Percentiles rank a stretch among this genome's conserved stretches.
phyloP scores from a whole-genome alignment of 2,329 filamentous ascomycete genomes.

The Verticillium isaacii region DNA sequence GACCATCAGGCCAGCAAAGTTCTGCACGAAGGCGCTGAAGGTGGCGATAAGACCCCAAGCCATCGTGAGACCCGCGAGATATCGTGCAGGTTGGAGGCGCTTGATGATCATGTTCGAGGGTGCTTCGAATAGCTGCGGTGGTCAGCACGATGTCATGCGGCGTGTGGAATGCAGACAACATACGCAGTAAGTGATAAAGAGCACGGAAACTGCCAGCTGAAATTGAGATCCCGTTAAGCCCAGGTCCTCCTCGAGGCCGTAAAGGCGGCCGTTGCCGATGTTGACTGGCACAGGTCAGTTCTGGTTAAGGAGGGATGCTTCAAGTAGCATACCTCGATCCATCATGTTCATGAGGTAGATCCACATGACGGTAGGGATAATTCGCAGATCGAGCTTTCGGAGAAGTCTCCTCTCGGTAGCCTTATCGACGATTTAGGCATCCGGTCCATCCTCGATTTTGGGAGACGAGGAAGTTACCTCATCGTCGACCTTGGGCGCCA shows the following conservation, averaged over 20 bases:
- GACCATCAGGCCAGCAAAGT: slow-evolving; percentile 48
- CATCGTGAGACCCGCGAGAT: slow-evolving; percentile 22
- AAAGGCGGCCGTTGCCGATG: slow-evolving; percentile 45
- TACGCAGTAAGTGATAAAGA: slow-evolving; percentile 36
- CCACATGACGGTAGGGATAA: slow-evolving; percentile 25
- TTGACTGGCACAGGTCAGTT: slow-evolving; percentile 29
- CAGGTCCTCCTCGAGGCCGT: slow-evolving; percentile 55
- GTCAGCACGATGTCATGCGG: neutral
- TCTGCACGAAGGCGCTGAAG: slow-evolving; percentile 52
- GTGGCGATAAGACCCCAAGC: slow-evolving; percentile 51
- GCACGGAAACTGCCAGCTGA: slow-evolving; percentile 45
- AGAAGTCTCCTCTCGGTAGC: slow-evolving; percentile 4
- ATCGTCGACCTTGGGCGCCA: too few species aligned
- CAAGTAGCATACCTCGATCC: slow-evolving; percentile 21
- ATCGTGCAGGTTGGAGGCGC: slow-evolving; percentile 36
- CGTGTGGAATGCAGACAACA: slow-evolving; percentile 5
- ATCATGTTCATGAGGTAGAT: slow-evolving; percentile 30
- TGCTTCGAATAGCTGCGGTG: slow-evolving; percentile 27
- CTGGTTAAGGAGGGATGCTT: neutral
- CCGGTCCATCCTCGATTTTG: slow-evolving; percentile 3
- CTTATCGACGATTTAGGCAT: slow-evolving; percentile 2
- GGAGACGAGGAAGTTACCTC: slow-evolving; percentile 5
- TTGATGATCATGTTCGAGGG: slow-evolving; percentile 35
- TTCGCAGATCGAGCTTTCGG: slow-evolving; percentile 24
- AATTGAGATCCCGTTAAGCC: slow-evolving; percentile 49